Evolutionary conservation across 129 eudicot genomes (phyloP), one percentile per base, ranked within the genome.

Genomic region (Silybum marianum): DNA sequence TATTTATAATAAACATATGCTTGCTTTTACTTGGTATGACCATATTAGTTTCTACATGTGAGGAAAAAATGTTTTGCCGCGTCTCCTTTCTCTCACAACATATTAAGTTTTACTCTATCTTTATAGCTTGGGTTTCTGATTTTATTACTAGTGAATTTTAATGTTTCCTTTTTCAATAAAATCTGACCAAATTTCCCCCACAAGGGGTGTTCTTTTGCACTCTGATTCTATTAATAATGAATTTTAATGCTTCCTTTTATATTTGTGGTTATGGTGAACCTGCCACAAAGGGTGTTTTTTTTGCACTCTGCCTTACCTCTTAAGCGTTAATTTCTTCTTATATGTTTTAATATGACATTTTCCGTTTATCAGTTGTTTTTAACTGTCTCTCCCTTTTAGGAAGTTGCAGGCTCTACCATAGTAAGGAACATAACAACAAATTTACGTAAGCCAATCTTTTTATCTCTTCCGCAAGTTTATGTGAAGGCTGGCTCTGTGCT

Each of bases 401-500:
- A 88, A 74, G 84, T 95, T 87, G 82, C 95, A 79, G 97, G 99
- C 26, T 81, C 90, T 77, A 86, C 92, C 26, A 79, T 95, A 69
- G 34, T 87, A 42, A 88, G 71, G 75, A 89, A 85, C 48, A 84
- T 91, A 82, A 87, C 88, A 14, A 78, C 90, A 77, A 81, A 86
- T 87, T 30, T 91, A 46, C 90, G 85, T 30, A 86, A 87, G 74
- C 83, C 93, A 60, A 88, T 81, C 40, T 87, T 85, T 73, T 79
- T 90, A 74, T 65, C 92, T 78, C 93, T 91, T 68, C 95, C 98
- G 7, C 93, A 84, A 76, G 77, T 68, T 71, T 93, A 93, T 82
- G 87, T 85, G 83, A 90, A 84, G 82, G 97, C 98, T 84, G 99
- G 99, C 44, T 75, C 89, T 36, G 80, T 77, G 22, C 89, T 95